A percentile compares a stretch with the other conserved stretches of the same genome.
Evolutionary conservation across 495 filamentous ascomycete species (phyloP).

Genomic region (Corynascus novoguineensis): DNA sequence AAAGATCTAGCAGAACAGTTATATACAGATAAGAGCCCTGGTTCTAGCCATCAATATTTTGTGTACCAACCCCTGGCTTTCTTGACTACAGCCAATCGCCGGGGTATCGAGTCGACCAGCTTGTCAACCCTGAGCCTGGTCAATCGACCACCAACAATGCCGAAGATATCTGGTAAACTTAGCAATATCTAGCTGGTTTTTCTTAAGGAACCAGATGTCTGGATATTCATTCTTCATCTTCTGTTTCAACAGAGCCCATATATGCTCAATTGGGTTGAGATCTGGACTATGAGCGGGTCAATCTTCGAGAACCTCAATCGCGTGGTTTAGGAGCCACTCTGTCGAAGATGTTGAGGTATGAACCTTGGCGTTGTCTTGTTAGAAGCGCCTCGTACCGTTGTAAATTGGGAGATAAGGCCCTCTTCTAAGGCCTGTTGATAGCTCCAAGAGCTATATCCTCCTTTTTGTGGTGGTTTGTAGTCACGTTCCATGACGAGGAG

Average conservation of each 20-base stretch:
- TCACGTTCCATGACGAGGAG: not conserved
- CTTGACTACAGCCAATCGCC: not conserved
- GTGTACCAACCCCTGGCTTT: constrained; percentile 1
- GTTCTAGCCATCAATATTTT: constrained; percentile 1
- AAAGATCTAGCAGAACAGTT: not conserved
- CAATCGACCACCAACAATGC: not conserved
- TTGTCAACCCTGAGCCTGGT: not conserved
- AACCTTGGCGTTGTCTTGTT: not conserved
- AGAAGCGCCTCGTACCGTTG: not conserved
- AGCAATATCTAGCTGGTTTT: not conserved
- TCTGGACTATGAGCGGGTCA: not conserved
- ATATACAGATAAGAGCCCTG: not conserved
- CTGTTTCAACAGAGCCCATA: not conserved
- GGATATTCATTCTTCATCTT: not conserved
- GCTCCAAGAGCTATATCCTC: not conserved
- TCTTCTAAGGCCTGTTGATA: not conserved
- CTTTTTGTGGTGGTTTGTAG: not conserved
- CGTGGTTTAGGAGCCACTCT: not conserved
- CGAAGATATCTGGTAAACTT: not conserved
- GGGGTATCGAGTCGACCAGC: not conserved
- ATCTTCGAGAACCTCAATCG: not conserved
- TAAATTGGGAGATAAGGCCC: not conserved
- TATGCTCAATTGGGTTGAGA: constrained; percentile 3
- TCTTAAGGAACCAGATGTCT: not conserved
- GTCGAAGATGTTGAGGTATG: not conserved